These are phyloP conservation scores for Ceratocystis variospora DNA, from an alignment of 2,329 filamentous ascomycete species.

Conservation along the genomic window DNA sequence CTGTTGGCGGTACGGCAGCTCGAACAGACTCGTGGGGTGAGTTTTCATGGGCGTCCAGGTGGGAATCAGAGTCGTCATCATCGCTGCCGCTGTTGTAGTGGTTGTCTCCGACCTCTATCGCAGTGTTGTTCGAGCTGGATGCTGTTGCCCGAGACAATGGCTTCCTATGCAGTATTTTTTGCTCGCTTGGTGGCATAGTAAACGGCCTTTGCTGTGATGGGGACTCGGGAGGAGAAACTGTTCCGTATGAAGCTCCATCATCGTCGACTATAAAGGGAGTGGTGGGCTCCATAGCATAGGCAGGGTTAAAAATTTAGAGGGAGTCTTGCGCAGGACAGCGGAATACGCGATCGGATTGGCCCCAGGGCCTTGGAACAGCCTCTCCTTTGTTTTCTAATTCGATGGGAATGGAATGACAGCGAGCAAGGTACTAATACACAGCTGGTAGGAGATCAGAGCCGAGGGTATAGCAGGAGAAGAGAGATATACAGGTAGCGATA, in stretches of 20 bases:
- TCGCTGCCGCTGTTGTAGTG: constrained; percentile 23
- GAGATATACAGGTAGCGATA: not conserved
- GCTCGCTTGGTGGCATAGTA: not conserved
- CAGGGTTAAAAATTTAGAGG: not conserved
- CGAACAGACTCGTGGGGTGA: constrained; percentile 68
- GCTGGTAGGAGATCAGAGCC: not conserved
- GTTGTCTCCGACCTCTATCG: constrained; percentile 16
- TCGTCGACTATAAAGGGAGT: constrained; percentile 15
- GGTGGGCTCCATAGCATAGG: constrained; percentile 10
- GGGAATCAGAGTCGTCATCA: constrained; percentile 30
- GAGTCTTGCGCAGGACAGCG: not conserved
- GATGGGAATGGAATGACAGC: not conserved
- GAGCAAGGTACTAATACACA: constrained; percentile 4
- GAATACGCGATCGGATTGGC: not conserved
- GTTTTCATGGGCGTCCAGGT: constrained; percentile 43
- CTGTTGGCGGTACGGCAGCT: constrained; percentile 62
- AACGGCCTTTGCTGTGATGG: constrained; percentile 13
- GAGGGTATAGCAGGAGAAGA: constrained; percentile 3
- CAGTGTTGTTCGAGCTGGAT: constrained; percentile 3
- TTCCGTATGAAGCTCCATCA: constrained; percentile 15
- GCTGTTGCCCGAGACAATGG: not conserved
- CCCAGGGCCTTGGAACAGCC: too few species aligned
- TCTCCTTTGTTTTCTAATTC: not conserved
- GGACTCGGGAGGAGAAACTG: constrained; percentile 14
- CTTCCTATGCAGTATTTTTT: not conserved